Evolutionary conservation across 306 rosid species (phyloP).

Genomic region (Delonix regia): DNA sequence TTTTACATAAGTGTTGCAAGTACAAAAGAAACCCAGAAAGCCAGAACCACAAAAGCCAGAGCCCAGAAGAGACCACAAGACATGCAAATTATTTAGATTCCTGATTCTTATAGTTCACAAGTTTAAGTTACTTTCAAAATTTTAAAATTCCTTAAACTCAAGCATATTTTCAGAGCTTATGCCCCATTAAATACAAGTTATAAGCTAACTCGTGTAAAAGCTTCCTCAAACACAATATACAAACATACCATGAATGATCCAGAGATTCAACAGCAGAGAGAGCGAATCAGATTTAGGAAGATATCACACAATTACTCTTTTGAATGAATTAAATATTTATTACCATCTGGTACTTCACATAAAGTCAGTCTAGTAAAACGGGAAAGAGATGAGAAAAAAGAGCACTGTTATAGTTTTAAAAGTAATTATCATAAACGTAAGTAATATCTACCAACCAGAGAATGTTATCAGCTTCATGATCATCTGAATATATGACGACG

Average conservation of each 20-base stretch:
- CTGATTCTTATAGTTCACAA: background rate
- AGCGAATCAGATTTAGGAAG: slow-evolving; percentile 3
- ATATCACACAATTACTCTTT: background rate
- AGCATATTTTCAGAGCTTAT: slow-evolving; percentile 5
- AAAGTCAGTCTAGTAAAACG: background rate
- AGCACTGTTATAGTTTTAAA: background rate
- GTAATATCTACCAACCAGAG: slow-evolving; percentile 51
- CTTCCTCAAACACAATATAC: background rate
- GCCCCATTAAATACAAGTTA: slow-evolving; percentile 12
- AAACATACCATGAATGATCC: background rate
- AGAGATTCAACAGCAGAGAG: slow-evolving; percentile 2
- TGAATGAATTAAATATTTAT: background rate
- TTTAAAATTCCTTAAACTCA: background rate
- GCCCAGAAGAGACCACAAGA: background rate
- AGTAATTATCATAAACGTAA: slow-evolving; percentile 22
- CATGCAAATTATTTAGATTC: background rate
- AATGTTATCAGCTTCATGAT: slow-evolving; percentile 56
- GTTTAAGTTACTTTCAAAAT: slow-evolving; percentile 8
- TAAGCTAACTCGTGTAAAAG: background rate
- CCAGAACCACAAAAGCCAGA: background rate
- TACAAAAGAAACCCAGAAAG: slow-evolving; percentile 2
- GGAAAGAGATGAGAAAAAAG: background rate
- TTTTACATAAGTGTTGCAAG: background rate
- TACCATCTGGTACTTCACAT: slow-evolving; percentile 12
- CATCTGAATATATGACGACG: slow-evolving; percentile 75